Base-by-base conservation (phyloP, 1,284 basidiomycete genomes). In the Cryptococcus hybrid region DNA sequence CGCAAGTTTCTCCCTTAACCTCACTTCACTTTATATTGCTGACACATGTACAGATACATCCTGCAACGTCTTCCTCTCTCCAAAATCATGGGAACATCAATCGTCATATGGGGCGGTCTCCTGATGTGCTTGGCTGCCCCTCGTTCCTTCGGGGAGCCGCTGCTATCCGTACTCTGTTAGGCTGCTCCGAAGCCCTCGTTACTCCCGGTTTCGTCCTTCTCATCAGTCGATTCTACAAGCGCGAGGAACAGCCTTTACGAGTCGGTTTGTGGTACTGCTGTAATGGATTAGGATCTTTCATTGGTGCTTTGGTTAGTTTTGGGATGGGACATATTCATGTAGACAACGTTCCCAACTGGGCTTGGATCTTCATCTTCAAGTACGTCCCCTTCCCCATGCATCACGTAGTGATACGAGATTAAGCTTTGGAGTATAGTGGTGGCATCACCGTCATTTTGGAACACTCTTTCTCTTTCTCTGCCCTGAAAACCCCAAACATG, bases 151-250 rank as follows among this genome's bases (percentile, higher is more conserved):
- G 61, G 54, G 70, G 71, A 9, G 64, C 76, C 36, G 70, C 71
- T 13, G 70, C 65, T 3, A 55, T 73, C 7, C 61, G 76, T 2
- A 68, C 70, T 9, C 63, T 77, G 35, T 62, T 77, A 3, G 75
- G 77, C 35, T 66, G 63, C 8, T 51, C 69, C 12, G 77, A 78
- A 57, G 63, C 70, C 0, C 63, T 73, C 5, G 67, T 78, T 47
- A 75, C 74, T 2, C 77, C 77, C 3, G 75, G 71, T 0, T 78
- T 78, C 47, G 62, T 74, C 6, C 58, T 77, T 13, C 63, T 78
- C 52, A 68, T 73, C 11, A 66, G 66, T 12, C 63, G 70, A 8
- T 78, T 73, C 60, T 78, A 77, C 56, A 68, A 62, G 52, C 55
- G 69, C 6, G 68, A 70, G 37, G 75, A 78, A 56, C 76, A 78